phyloP scores from a whole-genome alignment of 805 yeast species.

The Wickerhamomyces alni region DNA sequence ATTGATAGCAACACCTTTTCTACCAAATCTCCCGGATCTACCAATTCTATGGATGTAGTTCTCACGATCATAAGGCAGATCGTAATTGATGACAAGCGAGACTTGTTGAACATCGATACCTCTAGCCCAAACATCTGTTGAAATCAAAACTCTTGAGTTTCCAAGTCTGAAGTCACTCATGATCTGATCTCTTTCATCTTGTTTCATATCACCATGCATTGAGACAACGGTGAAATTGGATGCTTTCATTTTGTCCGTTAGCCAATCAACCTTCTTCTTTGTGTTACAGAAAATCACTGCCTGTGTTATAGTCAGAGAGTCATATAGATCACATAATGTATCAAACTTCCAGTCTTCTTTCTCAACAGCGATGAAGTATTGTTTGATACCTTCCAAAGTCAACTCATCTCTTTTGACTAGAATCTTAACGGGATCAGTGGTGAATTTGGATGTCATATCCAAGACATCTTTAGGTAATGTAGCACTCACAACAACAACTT shows the following conservation, averaged over 20 bases:
- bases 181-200: conserved; percentile 87
- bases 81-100: conserved; percentile 91
- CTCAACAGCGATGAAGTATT: conserved; percentile 85
- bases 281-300: conserved; percentile 98
- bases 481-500: conserved; percentile 92
- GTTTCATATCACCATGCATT: conserved; percentile 97
- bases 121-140: conserved; percentile 97
- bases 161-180: conserved; percentile 97
- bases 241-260: conserved; percentile 70
- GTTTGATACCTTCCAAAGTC: conserved; percentile 91
- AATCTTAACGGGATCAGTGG: conserved; percentile 89
- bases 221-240: conserved; percentile 89
- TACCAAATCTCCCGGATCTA: conserved; percentile 96
- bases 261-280: conserved; percentile 89
- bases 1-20: conserved; percentile 97
- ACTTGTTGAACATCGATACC: conserved; percentile 99
- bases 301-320: conserved; percentile 91
- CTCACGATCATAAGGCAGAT: conserved; percentile 87
- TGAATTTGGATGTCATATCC: conserved; percentile 87
- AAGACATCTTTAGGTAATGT: conserved; percentile 89
- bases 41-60: conserved; percentile 97
- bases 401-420: conserved; percentile 92
- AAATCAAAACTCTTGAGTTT: conserved; percentile 84
- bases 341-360: conserved; percentile 93
- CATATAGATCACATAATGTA: conserved; percentile 90